These are phyloP conservation scores for Petasospora rhodanensis DNA, from an alignment of 1,139 yeast species.

Conservation along the genomic window DNA sequence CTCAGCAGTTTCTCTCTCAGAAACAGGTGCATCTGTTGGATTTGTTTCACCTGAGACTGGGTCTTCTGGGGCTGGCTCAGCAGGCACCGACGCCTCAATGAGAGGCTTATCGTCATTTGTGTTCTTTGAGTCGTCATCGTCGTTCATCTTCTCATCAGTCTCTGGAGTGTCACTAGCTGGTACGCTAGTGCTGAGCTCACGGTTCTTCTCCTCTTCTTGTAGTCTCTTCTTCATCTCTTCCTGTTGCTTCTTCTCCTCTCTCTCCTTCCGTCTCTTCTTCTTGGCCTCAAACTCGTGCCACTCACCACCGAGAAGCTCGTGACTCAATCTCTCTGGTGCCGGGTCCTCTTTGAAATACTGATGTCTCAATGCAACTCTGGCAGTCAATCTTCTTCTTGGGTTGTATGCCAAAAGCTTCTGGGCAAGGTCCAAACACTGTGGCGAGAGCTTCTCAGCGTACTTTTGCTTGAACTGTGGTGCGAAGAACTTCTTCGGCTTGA, in stretches of 20 bases:
- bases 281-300: constrained; percentile 98
- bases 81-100: no score
- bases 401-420: constrained; percentile 56
- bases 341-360: constrained; percentile 72
- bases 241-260: constrained; percentile 34
- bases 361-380: constrained; percentile 59
- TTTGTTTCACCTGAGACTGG: no score
- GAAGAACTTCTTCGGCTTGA: constrained; percentile 48
- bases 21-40: no score
- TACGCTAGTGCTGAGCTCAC: no score
- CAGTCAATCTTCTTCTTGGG: constrained; percentile 61
- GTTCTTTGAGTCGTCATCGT: no score
- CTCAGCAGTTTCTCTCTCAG: no score
- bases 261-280: constrained; percentile 64
- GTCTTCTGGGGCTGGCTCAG: no score
- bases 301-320: constrained; percentile 57
- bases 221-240: constrained; percentile 18
- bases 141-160: no score
- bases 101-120: no score
- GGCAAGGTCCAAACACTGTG: constrained; percentile 64
- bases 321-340: constrained; percentile 45
- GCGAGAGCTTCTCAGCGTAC: constrained; percentile 42
- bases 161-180: no score
- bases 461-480: constrained; percentile 45
- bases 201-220: no score